Percentiles rank a stretch among this genome's conserved stretches.
These are phyloP conservation scores for Vitrella brassicaformis DNA, from an alignment of 73 alveolate genomes.

Conservation along the genomic window DNA sequence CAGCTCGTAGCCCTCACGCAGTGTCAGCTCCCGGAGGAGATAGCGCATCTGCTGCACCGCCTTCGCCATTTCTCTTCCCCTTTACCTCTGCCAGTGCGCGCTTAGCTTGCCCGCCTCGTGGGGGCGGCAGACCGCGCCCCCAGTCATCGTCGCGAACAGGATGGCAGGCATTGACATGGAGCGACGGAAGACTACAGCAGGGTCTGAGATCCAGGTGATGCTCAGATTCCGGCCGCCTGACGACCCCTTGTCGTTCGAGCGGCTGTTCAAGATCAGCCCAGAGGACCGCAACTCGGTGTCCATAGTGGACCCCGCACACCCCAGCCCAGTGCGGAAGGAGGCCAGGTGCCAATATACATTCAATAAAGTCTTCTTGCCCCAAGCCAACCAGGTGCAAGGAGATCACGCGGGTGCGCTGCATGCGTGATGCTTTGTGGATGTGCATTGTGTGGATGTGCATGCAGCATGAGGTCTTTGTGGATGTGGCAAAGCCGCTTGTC, in stretches of 20 bases:
- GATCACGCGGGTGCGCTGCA: no score
- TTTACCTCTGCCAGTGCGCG: not conserved
- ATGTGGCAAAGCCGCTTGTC: not conserved
- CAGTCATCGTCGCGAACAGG: no score
- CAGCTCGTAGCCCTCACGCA: not conserved
- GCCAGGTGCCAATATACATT: not conserved
- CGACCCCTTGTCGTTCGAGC: not conserved
- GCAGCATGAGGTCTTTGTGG: not conserved
- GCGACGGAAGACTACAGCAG: not conserved
- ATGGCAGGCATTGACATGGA: not conserved
- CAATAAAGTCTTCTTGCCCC: not conserved
- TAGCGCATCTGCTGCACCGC: not conserved
- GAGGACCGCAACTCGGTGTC: not conserved
- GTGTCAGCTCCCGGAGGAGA: not conserved
- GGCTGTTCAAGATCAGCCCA: not conserved
- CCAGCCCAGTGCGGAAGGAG: not conserved
- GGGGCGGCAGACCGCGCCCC: no score
- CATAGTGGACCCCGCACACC: not conserved
- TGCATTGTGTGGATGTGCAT: no score
- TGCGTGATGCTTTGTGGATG: no score
- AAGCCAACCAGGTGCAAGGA: not conserved
- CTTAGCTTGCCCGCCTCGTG: no score
- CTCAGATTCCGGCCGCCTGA: not conserved
- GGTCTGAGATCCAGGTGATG: not conserved
- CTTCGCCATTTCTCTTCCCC: not conserved